Evolutionary conservation across 345 rosid genomes (phyloP).

Genomic region (Punica granatum): DNA sequence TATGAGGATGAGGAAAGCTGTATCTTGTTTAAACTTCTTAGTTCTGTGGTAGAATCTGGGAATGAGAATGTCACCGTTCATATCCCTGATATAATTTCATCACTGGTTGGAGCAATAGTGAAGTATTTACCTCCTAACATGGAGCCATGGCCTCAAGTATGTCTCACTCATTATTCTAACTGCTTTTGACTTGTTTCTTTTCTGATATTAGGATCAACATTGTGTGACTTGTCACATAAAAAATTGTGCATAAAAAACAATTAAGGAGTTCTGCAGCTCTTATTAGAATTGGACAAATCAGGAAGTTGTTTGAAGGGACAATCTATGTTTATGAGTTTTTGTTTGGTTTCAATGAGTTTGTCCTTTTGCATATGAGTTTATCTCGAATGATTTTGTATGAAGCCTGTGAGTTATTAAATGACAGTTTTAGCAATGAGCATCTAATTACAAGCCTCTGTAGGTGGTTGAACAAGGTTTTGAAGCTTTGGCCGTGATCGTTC

Average conservation of each 20-base stretch:
- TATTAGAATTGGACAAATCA: background rate
- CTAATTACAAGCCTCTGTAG: constrained; percentile 18
- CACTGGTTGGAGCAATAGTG: constrained; percentile 40
- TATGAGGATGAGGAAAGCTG: constrained; percentile 57
- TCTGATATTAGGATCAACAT: no score
- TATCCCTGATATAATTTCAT: constrained; percentile 58
- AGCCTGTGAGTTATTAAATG: background rate
- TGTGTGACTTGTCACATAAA: background rate
- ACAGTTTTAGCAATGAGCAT: constrained; percentile 1
- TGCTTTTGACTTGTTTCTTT: constrained; percentile 3
- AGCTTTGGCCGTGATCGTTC: constrained; percentile 57
- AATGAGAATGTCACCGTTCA: constrained; percentile 46
- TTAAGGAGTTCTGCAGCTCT: background rate
- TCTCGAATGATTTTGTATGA: background rate
- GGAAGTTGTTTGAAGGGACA: background rate
- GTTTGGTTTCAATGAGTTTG: background rate
- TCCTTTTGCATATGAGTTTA: no score
- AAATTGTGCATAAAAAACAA: background rate
- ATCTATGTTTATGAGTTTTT: background rate
- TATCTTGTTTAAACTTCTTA: constrained; percentile 62
- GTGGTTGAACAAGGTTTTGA: constrained; percentile 65
- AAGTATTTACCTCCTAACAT: constrained; percentile 36
- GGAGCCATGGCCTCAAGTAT: constrained; percentile 72
- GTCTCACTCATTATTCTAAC: constrained; percentile 16
- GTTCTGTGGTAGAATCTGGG: constrained; percentile 57